Percentiles rank a stretch among this genome's conserved stretches.
Conservation (phyloP, 495 filamentous ascomycete species). For the Neurospora cerealis region DNA sequence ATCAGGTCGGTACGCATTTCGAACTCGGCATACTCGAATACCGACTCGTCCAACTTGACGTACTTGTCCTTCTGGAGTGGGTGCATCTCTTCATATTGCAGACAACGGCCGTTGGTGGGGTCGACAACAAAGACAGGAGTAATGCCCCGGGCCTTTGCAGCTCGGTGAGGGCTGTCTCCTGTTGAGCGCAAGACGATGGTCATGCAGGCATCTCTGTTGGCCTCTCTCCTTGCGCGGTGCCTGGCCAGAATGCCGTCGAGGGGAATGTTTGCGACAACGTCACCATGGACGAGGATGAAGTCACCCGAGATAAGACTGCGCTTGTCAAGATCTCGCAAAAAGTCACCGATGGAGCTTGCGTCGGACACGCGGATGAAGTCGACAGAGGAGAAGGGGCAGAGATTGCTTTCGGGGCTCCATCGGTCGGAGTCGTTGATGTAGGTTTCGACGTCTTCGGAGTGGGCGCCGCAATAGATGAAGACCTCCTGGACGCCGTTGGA, state of each 20-base stretch:
- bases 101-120: slow-evolving; percentile 64
- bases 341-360: slow-evolving; percentile 78
- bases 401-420: slow-evolving; percentile 35
- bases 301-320: slow-evolving; percentile 79
- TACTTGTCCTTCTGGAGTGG: slow-evolving; percentile 40
- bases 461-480: slow-evolving; percentile 82
- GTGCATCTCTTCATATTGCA: slow-evolving; percentile 81
- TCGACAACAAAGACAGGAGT: slow-evolving; percentile 83
- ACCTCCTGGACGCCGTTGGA: slow-evolving; percentile 88
- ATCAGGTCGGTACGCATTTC: slow-evolving; percentile 82
- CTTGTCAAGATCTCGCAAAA: slow-evolving; percentile 86
- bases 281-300: slow-evolving; percentile 86
- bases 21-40: slow-evolving; percentile 54
- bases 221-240: slow-evolving; percentile 70
- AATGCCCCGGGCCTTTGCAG: slow-evolving; percentile 55
- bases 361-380: slow-evolving; percentile 81
- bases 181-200: slow-evolving; percentile 84
- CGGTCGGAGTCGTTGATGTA: slow-evolving; percentile 52
- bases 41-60: slow-evolving; percentile 54
- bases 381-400: slow-evolving; percentile 77
- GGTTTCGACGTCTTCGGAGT: slow-evolving; percentile 79
- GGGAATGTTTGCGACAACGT: slow-evolving; percentile 84
- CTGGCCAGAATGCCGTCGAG: slow-evolving; percentile 68
- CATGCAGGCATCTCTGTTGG: slow-evolving; percentile 95
- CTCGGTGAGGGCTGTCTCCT: slow-evolving; percentile 56